Conservation (phyloP, 192 early-diverging fungal species). For the Coemansia sp. region DNA sequence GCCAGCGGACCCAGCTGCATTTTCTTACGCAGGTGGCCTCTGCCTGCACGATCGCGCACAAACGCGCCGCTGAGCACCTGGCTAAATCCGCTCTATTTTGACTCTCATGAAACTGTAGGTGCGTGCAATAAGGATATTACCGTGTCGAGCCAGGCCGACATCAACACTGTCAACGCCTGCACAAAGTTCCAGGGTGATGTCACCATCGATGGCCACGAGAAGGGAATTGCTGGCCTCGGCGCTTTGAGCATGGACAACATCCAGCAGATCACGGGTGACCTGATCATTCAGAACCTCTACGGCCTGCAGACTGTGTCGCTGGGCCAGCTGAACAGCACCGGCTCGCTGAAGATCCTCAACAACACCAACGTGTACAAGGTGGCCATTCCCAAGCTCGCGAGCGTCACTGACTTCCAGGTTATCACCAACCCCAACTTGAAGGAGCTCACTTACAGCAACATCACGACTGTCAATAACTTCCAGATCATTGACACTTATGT, state of each 20-base stretch:
- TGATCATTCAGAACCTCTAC: slow-evolving; percentile 61
- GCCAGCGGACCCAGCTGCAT: not conserved
- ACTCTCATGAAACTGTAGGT: slow-evolving; percentile 15
- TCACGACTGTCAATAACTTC: slow-evolving; percentile 53
- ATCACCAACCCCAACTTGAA: slow-evolving; percentile 59
- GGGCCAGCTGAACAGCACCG: slow-evolving; percentile 39
- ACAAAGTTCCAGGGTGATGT: slow-evolving; percentile 43
- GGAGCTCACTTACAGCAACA: slow-evolving; percentile 50
- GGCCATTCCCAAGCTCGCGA: slow-evolving; percentile 40
- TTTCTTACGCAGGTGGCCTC: not conserved
- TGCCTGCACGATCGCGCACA: slow-evolving; percentile 2
- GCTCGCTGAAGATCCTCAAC: slow-evolving; percentile 57
- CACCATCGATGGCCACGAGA: slow-evolving; percentile 34
- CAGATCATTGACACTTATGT: slow-evolving; percentile 59
- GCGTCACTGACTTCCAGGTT: slow-evolving; percentile 55
- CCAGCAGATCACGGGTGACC: slow-evolving; percentile 48
- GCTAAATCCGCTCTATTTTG: not conserved
- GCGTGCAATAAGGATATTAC: slow-evolving; percentile 49
- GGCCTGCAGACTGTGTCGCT: slow-evolving; percentile 52
- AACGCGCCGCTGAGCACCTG: not conserved
- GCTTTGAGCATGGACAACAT: slow-evolving; percentile 45
- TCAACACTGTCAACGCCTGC: slow-evolving; percentile 50
- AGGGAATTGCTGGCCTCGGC: slow-evolving; percentile 16
- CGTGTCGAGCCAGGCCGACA: slow-evolving; percentile 43
- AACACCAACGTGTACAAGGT: slow-evolving; percentile 61